Conservation (phyloP, 352 stramenopile genomes). For the Phytophthora vignae region DNA sequence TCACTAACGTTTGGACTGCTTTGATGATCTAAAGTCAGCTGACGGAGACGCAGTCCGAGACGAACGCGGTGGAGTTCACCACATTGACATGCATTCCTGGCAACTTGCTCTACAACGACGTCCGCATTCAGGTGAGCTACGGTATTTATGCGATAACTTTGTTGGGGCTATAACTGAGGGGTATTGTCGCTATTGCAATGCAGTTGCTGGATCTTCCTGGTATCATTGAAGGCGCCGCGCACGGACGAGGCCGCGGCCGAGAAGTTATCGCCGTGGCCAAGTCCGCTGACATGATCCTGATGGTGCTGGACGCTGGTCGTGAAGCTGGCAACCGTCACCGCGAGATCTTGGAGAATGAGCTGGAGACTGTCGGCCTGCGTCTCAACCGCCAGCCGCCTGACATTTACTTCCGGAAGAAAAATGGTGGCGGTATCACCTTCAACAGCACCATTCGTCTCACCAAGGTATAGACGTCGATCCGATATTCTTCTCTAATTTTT, state of each 20-base stretch:
- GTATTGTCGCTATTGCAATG: constrained; percentile 3
- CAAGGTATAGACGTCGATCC: constrained; percentile 66
- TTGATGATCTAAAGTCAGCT: constrained; percentile 74
- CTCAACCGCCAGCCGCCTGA: constrained; percentile 97
- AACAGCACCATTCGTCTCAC: constrained; percentile 96
- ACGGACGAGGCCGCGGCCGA: constrained; percentile 97
- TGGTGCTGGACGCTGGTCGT: constrained; percentile 98
- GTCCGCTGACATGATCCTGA: constrained; percentile 99
- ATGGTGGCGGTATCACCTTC: constrained; percentile 95
- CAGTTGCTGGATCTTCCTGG: constrained; percentile 98
- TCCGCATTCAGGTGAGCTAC: constrained; percentile 92
- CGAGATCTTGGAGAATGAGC: constrained; percentile 98
- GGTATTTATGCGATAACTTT: neutral
- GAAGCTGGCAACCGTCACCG: constrained; percentile 97
- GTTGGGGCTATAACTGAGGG: neutral
- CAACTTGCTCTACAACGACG: constrained; percentile 96
- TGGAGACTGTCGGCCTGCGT: constrained; percentile 98
- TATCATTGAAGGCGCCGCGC: constrained; percentile 99
- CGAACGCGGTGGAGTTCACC: constrained; percentile 98
- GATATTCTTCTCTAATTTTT: neutral
- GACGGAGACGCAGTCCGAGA: constrained; percentile 97
- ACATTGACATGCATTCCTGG: constrained; percentile 98
- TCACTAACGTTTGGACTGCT: neutral
- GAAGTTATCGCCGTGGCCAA: constrained; percentile 99
- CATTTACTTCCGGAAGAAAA: constrained; percentile 97